phyloP scores from a whole-genome alignment of 208 protist species.

The Balamuthia mandrillaris region DNA sequence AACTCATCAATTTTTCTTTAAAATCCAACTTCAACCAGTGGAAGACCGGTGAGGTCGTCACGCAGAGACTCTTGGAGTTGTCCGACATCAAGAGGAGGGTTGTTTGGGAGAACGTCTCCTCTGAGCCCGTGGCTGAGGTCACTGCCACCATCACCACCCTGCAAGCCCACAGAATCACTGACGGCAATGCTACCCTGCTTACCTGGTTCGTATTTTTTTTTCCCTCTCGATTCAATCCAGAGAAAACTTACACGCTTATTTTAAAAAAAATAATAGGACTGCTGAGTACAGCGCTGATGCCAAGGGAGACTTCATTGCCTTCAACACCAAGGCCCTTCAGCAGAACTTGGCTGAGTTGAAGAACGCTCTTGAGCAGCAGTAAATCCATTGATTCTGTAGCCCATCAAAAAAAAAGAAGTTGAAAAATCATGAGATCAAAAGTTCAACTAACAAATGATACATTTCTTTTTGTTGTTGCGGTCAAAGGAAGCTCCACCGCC shows the following conservation, averaged over 20 bases:
- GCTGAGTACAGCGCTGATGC: constrained; percentile 16
- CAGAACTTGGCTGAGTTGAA: constrained; percentile 24
- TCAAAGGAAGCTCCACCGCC: too few relatives aligned
- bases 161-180: constrained; percentile 17
- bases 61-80: constrained; percentile 40
- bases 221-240: background rate
- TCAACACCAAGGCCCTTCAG: background rate
- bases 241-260: background rate
- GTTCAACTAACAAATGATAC: too few relatives aligned
- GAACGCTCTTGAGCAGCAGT: background rate
- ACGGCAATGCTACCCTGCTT: constrained; percentile 42
- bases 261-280: background rate
- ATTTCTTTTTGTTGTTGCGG: too few relatives aligned
- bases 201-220: constrained; percentile 1
- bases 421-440: too few relatives aligned
- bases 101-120: constrained; percentile 19
- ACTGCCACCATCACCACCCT: constrained; percentile 35
- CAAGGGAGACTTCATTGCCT: constrained; percentile 10
- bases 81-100: constrained; percentile 10
- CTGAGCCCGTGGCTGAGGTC: constrained; percentile 14
- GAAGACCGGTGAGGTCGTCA: constrained; percentile 31
- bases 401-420: too few relatives aligned
- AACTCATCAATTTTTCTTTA: too few relatives aligned
- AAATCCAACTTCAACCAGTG: too few relatives aligned
- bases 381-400: too few relatives aligned